Base-by-base conservation (phyloP, 768 basidiomycete species). In the Megacollybia marginata region DNA sequence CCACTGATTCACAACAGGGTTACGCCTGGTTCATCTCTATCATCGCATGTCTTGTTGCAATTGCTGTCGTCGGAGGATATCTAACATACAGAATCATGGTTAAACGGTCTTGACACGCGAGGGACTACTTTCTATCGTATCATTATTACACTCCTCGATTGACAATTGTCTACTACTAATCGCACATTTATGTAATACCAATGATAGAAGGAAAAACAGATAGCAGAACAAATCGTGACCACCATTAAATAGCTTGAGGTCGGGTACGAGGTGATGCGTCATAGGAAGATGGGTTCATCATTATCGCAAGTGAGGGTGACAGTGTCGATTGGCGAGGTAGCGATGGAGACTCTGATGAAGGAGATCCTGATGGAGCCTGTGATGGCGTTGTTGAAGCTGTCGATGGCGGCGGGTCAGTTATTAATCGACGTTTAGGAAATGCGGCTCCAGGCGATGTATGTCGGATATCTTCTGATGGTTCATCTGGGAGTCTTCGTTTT, bases 11-110 rank as follows among this genome's bases (percentile, higher is more conserved):
- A 42, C 34, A 55, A 45, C 47, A 75, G 67, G 76, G 76, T 1
- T 88, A 81, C 57, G 69, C 70, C n/a, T 93, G 92, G 92, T 98
- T 98, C 63, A 69, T 78, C 35, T 81, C 86, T 13, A 96, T 97
- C 55, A 83, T 98, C 12, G 88, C 82, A 0, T 75, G 72, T 33
- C 76, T 98, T 1, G 80, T 81, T 2, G 82, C 82, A 0, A 89
- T 98, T 64, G 95, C 92, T 9, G 53, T 88, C 47, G 64, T 93
- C 23, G 91, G 90, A 2, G 87, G 85, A 2, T 89, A 85, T 63
- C 78, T 82, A 28, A 84, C 88, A 5, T 89, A 90, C 62, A 80
- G 75, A 45, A 80, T 90, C 59, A 85, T 90, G 84, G 71, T 81
- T 42, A 63, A 70, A 48, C 68, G 69, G 13, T 15, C 38, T 40